These are phyloP conservation scores for Vanderwaltozyma polyspora DNA, from an alignment of 805 yeast genomes.

Conservation along the genomic window DNA sequence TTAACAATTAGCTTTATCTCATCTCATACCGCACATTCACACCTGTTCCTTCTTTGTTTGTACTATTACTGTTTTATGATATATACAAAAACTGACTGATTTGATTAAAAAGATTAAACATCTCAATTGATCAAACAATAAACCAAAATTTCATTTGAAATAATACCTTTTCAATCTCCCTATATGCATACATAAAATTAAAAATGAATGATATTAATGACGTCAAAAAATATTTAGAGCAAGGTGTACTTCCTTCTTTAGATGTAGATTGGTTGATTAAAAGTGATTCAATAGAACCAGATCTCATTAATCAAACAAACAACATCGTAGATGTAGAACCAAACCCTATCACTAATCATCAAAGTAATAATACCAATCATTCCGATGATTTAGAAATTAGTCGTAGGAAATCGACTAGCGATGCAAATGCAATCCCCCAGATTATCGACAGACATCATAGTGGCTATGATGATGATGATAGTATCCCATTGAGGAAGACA, in stretches of 20 bases:
- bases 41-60: no score
- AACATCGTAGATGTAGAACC: not conserved
- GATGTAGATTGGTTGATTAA: slow-evolving; percentile 26
- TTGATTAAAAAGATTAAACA: no score
- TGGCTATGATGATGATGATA: not conserved
- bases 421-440: no score
- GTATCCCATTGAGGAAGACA: slow-evolving; percentile 1
- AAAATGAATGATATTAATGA: not conserved
- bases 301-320: not conserved
- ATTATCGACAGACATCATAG: no score
- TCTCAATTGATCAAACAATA: no score
- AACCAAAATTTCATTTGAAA: no score
- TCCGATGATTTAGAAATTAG: no score
- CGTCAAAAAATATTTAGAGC: slow-evolving; percentile 9
- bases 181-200: not conserved
- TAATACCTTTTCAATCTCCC: no score
- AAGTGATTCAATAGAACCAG: not conserved
- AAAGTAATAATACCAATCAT: not conserved
- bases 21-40: no score
- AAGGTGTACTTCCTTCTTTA: slow-evolving; percentile 15
- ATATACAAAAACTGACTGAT: no score
- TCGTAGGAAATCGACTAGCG: not conserved
- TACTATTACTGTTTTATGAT: no score
- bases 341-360: not conserved
- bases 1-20: no score